Evolutionary conservation across 2,329 filamentous ascomycete species (phyloP), one percentile per base, ranked within the genome.

Genomic region (Xylariaceae sp.): DNA sequence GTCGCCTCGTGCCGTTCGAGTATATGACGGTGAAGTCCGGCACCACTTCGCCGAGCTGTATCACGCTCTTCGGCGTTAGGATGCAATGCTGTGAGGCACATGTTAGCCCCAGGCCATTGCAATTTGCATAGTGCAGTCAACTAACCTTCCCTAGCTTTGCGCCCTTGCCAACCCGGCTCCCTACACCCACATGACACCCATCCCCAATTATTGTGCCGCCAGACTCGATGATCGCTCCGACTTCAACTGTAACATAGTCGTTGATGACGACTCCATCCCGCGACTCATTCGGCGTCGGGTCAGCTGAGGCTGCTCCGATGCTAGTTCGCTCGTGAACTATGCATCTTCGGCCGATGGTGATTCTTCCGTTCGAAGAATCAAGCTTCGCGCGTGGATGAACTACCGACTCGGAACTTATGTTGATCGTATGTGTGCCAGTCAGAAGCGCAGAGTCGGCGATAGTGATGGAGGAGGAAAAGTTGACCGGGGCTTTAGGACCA

Each of bases 371-470:
- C 55, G 87, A 86, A 7, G 94, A 89, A 68, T 92, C 90, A 54
- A 97, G 83, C 60, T 88, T 87, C 14, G 88, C 85, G 45, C 93
- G 90, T 1, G 95, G 93, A 69, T 98, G 94, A n/a, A 99, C 77
- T 6, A 97, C 84, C 3, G 86, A 88, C 69, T 92, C 87, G 21
- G 90, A 82, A 54, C 88, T 88, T 61, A 98, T 86, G 40, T 86
- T 88, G 62, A 99, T 91, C 1, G 86, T 87, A 71, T 96, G 84
- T 2, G 84, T 87, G 62, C 95, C 95, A 16, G 79, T 85, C 16
- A 89, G 76, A 16, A 84, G 76, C 9, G 86, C 85, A 56, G 82
- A 82, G 63, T 88, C 86, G 69, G 86, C 82, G 56, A 89, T 87
- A 26, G 79, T 80, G 54, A 87, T 75, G 16, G 80, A 80, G 0